Base-by-base conservation (phyloP, 2,329 filamentous ascomycete species). In the Neopestalotiopsis sp. region DNA sequence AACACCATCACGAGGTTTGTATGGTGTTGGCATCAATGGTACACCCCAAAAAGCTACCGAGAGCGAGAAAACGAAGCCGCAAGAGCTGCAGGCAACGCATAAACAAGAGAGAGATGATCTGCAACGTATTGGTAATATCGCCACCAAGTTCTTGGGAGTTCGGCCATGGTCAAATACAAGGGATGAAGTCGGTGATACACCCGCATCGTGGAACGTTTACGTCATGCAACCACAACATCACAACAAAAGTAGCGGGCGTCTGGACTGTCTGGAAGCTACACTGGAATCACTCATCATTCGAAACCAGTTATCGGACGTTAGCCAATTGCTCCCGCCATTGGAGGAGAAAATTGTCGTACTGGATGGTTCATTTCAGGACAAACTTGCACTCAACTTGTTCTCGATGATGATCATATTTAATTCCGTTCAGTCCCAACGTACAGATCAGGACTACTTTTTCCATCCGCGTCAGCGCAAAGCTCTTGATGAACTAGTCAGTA, bases 371-470 rank as follows among this genome's bases (percentile, higher is more conserved):
- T 94, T 91, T 74, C 94, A 95, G 75, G 95, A 98, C 78, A 94
- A 91, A 75, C 79, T 97, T 10, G 93, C 91, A 0, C 85, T 95
- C 32, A 97, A 97, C 72, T 81, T 97, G 1, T 98, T 98, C 76
- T 88, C 93, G 0, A 92, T 96, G 80, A 90, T 94, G 76, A 89
- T 98, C 61, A 91, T 93, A 1, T 91, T 94, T 72, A 98, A 98
- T 76, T 90, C 94, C 0, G 90, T 98, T 0, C 95, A 95, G 30
- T 97, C 94, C 4, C 93, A 98, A 76, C 86, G 95, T 12, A 90
- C 88, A 0, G 95, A 95, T 74, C 84, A 88, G 67, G 95, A 98
- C 77, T 98, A 97, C 76, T 91, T 98, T 71, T 98, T 98, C 74
- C 92, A 97, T 74, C 87, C 89, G 0, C 89, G 87, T 13, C 95